These are phyloP conservation scores for Fusarium udum DNA, from an alignment of 2,329 filamentous ascomycete genomes.

Conservation along the genomic window DNA sequence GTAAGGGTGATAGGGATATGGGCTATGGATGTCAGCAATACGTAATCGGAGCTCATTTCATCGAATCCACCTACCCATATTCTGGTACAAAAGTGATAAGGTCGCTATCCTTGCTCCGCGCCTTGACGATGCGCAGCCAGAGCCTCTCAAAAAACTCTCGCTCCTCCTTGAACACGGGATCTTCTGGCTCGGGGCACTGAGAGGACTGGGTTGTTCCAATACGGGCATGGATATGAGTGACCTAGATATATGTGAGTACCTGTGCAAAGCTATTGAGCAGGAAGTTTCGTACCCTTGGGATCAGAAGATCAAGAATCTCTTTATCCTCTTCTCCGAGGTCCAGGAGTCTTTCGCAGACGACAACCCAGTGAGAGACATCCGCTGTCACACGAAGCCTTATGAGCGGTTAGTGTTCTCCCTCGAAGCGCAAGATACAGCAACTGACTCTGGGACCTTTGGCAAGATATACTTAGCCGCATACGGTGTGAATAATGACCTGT, in stretches of 20 bases:
- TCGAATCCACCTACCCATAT: no score
- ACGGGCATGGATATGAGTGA: neutral
- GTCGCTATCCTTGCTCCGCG: neutral
- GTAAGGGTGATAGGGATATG: neutral
- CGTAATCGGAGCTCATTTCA: no score
- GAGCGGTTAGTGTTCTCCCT: no score
- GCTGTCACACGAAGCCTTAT: neutral
- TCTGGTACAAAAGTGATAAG: neutral
- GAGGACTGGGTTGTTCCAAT: neutral
- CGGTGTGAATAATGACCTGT: neutral
- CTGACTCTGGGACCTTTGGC: neutral
- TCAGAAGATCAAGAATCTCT: neutral
- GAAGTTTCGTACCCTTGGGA: neutral
- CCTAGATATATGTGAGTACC: neutral
- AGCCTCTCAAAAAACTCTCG: neutral
- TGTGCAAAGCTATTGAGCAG: fast-evolving
- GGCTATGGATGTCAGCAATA: neutral
- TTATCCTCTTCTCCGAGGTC: fast-evolving
- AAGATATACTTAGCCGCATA: neutral
- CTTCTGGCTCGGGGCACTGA: neutral
- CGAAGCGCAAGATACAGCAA: no score
- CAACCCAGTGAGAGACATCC: neutral
- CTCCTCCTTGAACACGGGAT: neutral
- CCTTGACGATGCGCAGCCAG: neutral
- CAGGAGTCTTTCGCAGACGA: fast-evolving